Evolutionary conservation across 2,329 filamentous ascomycete genomes (phyloP).

Genomic region (Grosmannia serpens): DNA sequence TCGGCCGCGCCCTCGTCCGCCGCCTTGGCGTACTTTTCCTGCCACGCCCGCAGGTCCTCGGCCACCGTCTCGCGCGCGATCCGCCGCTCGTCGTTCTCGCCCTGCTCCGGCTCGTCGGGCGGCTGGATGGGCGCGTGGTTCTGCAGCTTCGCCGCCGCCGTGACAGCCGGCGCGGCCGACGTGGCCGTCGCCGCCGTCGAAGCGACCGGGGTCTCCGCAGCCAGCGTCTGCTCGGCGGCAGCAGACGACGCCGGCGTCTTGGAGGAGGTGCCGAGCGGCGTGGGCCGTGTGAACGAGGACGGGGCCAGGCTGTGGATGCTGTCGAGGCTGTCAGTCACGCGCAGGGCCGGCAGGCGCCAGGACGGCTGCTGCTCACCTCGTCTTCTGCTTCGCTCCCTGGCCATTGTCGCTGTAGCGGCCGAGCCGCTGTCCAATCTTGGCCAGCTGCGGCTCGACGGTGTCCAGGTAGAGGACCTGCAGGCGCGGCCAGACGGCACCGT

Average conservation of each 20-base stretch:
- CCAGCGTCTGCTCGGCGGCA: slow-evolving; percentile 11
- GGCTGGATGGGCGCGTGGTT: slow-evolving; percentile 25
- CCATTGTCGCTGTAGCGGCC: slow-evolving; percentile 55
- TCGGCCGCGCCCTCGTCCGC: slow-evolving; percentile 68
- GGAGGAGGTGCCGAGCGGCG: slow-evolving; percentile 13
- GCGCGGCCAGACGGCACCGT: slow-evolving; percentile 70
- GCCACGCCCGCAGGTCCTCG: slow-evolving; percentile 73
- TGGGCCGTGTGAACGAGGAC: slow-evolving; percentile 27
- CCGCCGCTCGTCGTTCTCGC: slow-evolving; percentile 44
- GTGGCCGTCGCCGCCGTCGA: slow-evolving; percentile 18
- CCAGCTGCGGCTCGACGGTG: slow-evolving; percentile 89
- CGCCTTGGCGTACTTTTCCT: slow-evolving; percentile 75
- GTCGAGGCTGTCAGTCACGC: neutral
- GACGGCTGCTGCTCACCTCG: neutral
- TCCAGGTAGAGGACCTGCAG: slow-evolving; percentile 71
- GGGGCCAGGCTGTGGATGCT: slow-evolving; percentile 8
- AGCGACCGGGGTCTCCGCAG: slow-evolving; percentile 18
- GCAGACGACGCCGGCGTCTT: slow-evolving; percentile 10
- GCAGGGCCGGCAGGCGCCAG: neutral
- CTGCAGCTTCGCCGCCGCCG: slow-evolving; percentile 7
- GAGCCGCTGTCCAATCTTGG: slow-evolving; percentile 82
- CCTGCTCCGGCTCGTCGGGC: slow-evolving; percentile 32
- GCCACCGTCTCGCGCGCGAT: slow-evolving; percentile 56
- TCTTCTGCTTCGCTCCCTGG: neutral
- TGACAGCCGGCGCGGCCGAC: slow-evolving; percentile 8